Percentiles rank a stretch among this genome's conserved stretches.
Conservation (phyloP, 2,329 filamentous ascomycete genomes). For the Aquanectria penicillioides region DNA sequence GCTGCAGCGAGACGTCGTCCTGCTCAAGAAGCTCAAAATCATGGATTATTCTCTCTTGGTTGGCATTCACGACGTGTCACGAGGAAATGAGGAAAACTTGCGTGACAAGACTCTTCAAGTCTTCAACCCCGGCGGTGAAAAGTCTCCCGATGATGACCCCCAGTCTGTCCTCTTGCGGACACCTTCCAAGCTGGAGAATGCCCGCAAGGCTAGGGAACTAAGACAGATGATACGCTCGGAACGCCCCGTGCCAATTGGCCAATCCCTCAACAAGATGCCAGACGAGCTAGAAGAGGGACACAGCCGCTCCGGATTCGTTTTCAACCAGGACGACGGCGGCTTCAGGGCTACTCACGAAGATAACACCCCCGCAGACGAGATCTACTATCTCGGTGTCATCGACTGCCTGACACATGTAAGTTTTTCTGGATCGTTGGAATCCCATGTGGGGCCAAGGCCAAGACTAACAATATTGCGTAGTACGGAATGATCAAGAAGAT, state of each 20-base stretch:
- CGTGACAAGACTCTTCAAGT: conserved; percentile 90
- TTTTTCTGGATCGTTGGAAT: too few species aligned
- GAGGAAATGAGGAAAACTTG: conserved; percentile 95
- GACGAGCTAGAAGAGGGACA: conserved; percentile 84
- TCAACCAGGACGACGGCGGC: conserved; percentile 94
- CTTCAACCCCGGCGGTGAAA: conserved; percentile 87
- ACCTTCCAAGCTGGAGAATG: conserved; percentile 91
- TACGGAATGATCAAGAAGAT: conserved; percentile 95
- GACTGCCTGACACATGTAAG: conserved; percentile 96
- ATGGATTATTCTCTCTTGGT: conserved; percentile 99
- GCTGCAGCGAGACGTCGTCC: conserved; percentile 84
- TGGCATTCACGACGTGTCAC: conserved; percentile 89
- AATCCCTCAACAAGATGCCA: conserved; percentile 86
- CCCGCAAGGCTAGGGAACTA: conserved; percentile 89
- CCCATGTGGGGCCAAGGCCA: neutral
- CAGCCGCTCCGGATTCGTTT: conserved; percentile 77
- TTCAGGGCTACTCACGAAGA: conserved; percentile 94
- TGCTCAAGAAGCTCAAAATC: conserved; percentile 89
- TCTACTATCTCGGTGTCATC: conserved; percentile 98
- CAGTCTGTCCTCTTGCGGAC: conserved; percentile 81
- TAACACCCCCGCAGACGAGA: conserved; percentile 84
- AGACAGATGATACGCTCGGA: conserved; percentile 93
- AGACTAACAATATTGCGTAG: conserved; percentile 57
- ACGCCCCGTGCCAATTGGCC: conserved; percentile 90
- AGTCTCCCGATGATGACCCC: conserved; percentile 64